Evolutionary conservation across 202 grass and related monocot species (phyloP), one percentile per base, ranked within the genome.

Genomic region (Setaria viridis): DNA sequence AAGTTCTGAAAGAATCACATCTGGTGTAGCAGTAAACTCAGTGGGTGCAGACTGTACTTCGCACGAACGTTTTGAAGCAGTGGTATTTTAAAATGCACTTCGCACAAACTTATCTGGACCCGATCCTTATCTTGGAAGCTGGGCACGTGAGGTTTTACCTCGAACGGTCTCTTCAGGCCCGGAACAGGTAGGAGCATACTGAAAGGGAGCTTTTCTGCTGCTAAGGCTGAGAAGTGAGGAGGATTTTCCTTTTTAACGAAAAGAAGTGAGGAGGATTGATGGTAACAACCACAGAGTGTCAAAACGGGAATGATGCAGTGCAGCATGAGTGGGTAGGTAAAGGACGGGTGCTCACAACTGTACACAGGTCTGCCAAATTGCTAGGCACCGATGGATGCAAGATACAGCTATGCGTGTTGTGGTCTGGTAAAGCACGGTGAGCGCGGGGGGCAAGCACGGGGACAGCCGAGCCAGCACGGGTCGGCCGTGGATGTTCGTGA

Each of bases 401-500:
- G 0, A 49, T 12, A 21, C 16, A 20, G 21, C 12, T 49, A 8
- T 30, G 55, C 74, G 54, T 32, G n/a, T 46, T 12, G 48, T 12
- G 4, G 45, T 9, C 20, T 4, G 7, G 62, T 42, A 51, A 80
- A 68, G 58, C 43, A 25, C 29, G 10, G 0, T 39, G 19, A 14
- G 59, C 59, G 59, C 60, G 4, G 16, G 21, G 33, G 0, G 10
- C 33, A 17, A 6, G 16, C 5, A 11, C 37, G 9, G 29, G 29
- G 29, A 17, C 12, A 58, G 48, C 29, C 15, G 54, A 62, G 30
- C 62, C 6, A 25, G 57, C 17, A 48, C 30, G 37, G 41, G 21
- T 43, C 57, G 9, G n/a, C 45, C 66, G 4, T 35, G 78, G 10
- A 11, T 80, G n/a, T n/a, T 63, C 50, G 20, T 35, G 85, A 70